Conservation (phyloP, 208 protist genomes). For the Naegleria lovaniensis region DNA sequence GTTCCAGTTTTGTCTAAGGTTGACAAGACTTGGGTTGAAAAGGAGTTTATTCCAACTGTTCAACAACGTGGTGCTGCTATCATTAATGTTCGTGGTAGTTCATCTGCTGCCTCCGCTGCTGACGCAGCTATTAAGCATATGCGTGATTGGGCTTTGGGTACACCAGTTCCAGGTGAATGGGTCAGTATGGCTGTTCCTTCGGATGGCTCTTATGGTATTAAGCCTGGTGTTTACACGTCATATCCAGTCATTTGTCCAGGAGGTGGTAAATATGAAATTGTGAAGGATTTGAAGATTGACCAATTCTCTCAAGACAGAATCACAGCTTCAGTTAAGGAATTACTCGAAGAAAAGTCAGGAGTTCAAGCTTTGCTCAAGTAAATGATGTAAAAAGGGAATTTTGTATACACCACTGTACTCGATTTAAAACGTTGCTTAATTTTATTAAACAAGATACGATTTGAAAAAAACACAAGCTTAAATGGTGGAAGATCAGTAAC, state of each 20-base stretch:
- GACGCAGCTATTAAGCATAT: constrained; percentile 26
- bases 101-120: constrained; percentile 84
- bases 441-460: too few relatives aligned
- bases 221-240: constrained; percentile 78
- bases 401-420: background rate
- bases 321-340: constrained; percentile 39
- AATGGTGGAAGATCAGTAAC: too few relatives aligned
- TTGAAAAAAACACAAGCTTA: too few relatives aligned
- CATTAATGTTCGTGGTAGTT: constrained; percentile 73
- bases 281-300: constrained; percentile 50
- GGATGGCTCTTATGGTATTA: constrained; percentile 76
- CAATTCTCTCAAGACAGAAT: constrained; percentile 41
- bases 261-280: constrained; percentile 72
- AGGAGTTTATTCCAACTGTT: constrained; percentile 68
- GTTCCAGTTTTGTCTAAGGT: constrained; percentile 50
- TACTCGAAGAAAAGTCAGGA: constrained; percentile 36
- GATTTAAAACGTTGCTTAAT: too few relatives aligned
- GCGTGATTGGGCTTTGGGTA: constrained; percentile 21
- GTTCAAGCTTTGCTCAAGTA: constrained; percentile 22
- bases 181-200: constrained; percentile 86
- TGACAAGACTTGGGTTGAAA: constrained; percentile 63
- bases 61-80: constrained; percentile 82
- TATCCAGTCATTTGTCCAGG: constrained; percentile 76
- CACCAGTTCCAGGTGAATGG: background rate
- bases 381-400: background rate